phyloP scores from a whole-genome alignment of 2,329 filamentous ascomycete genomes.

The Periconia digitata region DNA sequence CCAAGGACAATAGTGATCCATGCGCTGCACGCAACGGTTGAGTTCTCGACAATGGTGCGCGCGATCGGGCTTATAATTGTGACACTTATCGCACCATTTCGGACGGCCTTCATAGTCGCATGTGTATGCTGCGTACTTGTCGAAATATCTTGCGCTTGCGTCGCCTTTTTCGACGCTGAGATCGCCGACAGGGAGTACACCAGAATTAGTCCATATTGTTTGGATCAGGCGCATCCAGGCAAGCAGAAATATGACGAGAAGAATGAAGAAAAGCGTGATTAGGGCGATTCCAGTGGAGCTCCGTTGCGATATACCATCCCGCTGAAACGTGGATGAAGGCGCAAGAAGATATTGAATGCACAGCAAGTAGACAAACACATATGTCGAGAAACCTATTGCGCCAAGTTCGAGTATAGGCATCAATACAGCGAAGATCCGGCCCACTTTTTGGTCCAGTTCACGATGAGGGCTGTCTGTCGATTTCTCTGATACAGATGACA shows the following conservation, averaged over 20 bases:
- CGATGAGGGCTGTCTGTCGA: slow-evolving; percentile 11
- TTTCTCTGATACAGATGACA: slow-evolving; percentile 20
- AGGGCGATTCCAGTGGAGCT: slow-evolving; percentile 66
- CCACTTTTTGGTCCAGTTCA: slow-evolving; percentile 43
- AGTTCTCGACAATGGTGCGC: slow-evolving; percentile 85
- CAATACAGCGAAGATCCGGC: slow-evolving; percentile 63
- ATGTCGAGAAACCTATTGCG: slow-evolving; percentile 69
- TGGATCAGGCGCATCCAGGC: slow-evolving; percentile 73
- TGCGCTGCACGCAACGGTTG: slow-evolving; percentile 78
- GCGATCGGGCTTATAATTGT: slow-evolving; percentile 85
- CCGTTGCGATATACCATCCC: slow-evolving; percentile 41
- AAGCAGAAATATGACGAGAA: slow-evolving; percentile 66
- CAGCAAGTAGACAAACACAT: slow-evolving; percentile 61
- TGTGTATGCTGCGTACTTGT: slow-evolving; percentile 78
- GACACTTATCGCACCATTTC: slow-evolving; percentile 81
- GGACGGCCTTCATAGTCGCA: slow-evolving; percentile 81
- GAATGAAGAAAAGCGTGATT: slow-evolving; percentile 70
- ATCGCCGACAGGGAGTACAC: slow-evolving; percentile 66
- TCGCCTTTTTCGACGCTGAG: slow-evolving; percentile 29
- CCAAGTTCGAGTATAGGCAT: slow-evolving; percentile 71
- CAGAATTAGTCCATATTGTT: slow-evolving; percentile 70
- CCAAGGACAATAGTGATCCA: slow-evolving; percentile 96
- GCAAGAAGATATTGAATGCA: slow-evolving; percentile 72
- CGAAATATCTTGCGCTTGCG: slow-evolving; percentile 57
- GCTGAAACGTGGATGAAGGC: slow-evolving; percentile 39